Percentiles rank a stretch among this genome's conserved stretches.
Conservation (phyloP, 345 rosid species). For the Camelina sativa region DNA sequence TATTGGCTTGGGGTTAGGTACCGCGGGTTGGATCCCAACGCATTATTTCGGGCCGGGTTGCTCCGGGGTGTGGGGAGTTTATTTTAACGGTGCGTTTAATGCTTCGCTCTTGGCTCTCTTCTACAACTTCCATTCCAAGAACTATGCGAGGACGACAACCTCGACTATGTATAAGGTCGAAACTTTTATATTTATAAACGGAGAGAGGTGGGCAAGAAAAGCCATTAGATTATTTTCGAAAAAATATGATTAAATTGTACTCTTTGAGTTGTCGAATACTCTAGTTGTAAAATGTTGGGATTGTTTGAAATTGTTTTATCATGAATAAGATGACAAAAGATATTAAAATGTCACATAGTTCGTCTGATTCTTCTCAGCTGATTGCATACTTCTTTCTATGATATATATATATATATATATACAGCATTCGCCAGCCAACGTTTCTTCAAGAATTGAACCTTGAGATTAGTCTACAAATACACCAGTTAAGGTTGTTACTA, state of each 20-base stretch:
- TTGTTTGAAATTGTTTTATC: neutral
- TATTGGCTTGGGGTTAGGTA: constrained; percentile 51
- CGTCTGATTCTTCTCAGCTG: neutral
- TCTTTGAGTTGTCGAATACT: no score
- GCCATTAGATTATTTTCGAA: neutral
- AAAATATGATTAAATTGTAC: neutral
- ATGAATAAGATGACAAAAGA: constrained; percentile 19
- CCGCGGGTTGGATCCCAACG: constrained; percentile 52
- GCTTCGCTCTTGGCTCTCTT: constrained; percentile 71
- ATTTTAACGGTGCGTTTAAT: constrained; percentile 63
- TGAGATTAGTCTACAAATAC: neutral
- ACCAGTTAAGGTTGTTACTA: neutral
- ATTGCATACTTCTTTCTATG: neutral
- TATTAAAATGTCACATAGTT: neutral
- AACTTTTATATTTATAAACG: neutral
- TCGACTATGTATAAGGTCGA: neutral
- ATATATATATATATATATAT: neutral
- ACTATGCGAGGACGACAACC: constrained; percentile 40
- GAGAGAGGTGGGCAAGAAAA: neutral
- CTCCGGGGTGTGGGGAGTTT: constrained; percentile 64
- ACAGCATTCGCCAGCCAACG: neutral
- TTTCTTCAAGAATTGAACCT: neutral
- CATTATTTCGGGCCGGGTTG: constrained; percentile 63
- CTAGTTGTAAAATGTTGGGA: constrained; percentile 7
- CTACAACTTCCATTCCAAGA: constrained; percentile 60